phyloP scores from a whole-genome alignment of 1,284 basidiomycete species.

The Lignosus rhinocerotis region DNA sequence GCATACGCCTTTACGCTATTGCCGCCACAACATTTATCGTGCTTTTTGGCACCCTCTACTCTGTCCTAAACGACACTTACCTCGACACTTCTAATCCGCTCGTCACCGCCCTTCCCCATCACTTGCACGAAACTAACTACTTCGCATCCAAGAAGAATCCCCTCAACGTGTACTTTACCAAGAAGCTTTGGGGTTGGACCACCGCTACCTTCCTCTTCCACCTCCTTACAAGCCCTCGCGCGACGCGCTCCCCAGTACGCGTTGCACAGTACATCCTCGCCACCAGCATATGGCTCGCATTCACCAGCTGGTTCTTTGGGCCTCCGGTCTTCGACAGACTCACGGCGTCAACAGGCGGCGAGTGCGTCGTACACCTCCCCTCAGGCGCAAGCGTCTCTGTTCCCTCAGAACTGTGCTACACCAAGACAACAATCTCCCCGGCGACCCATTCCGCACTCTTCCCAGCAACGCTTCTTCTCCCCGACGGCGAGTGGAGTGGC shows the following conservation, averaged over 20 bases:
- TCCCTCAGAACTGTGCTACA: conserved; percentile 62
- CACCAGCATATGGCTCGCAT: conserved; percentile 72
- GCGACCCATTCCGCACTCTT: conserved; percentile 70
- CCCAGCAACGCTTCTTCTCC: conserved; percentile 39
- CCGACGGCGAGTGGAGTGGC: conserved; percentile 45
- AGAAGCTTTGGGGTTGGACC: conserved; percentile 92
- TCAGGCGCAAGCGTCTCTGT: conserved; percentile 52
- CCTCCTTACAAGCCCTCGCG: conserved; percentile 54
- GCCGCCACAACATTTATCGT: conserved; percentile 37
- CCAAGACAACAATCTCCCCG: conserved; percentile 52
- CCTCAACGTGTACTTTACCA: conserved; percentile 88
- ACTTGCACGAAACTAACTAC: conserved; percentile 63
- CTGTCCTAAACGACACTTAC: conserved; percentile 52
- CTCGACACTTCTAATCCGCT: conserved; percentile 74
- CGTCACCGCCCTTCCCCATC: conserved; percentile 67
- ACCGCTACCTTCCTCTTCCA: conserved; percentile 63
- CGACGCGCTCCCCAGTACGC: conserved; percentile 42
- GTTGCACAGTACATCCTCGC: conserved; percentile 63
- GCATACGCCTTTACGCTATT: conserved; percentile 20
- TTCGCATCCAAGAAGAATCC: conserved; percentile 84
- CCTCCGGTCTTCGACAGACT: conserved; percentile 81
- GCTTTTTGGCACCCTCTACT: conserved; percentile 53
- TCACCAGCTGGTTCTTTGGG: conserved; percentile 92
- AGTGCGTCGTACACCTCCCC: conserved; percentile 74
- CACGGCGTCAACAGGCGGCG: conserved; percentile 75